phyloP scores from a whole-genome alignment of 768 basidiomycete genomes.

The Termitomyces sp. region DNA sequence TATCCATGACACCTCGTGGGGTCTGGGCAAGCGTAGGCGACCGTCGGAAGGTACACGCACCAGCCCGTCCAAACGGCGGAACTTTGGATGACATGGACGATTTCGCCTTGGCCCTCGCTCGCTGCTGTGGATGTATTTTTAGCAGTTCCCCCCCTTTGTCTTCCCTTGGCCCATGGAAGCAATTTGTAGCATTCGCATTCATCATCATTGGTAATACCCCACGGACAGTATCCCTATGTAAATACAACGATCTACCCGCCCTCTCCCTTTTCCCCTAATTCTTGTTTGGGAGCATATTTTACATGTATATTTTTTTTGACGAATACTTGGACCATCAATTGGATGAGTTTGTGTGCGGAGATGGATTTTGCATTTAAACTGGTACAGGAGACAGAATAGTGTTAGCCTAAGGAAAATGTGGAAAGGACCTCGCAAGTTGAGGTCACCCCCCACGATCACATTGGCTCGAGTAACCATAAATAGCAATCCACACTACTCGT shows the following conservation, averaged over 20 bases:
- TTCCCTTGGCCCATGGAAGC: conserved; percentile 6
- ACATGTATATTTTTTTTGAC: neutral
- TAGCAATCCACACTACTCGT: neutral
- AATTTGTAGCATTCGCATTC: conserved; percentile 14
- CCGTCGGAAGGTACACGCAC: conserved; percentile 16
- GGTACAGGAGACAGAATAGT: neutral
- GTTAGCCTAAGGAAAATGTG: neutral
- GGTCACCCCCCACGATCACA: too few relatives aligned
- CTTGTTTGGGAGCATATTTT: neutral
- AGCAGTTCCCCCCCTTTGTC: neutral
- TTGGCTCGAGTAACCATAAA: too few relatives aligned
- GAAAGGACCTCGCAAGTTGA: neutral
- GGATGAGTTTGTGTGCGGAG: neutral
- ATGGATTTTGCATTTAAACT: neutral
- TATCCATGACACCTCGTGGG: conserved; percentile 16
- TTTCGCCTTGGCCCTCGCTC: neutral
- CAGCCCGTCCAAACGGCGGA: conserved; percentile 16
- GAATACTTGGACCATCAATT: neutral
- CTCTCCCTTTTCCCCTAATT: neutral
- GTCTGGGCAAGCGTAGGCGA: conserved; percentile 19
- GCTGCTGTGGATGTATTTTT: conserved; percentile 11
- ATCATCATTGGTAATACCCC: conserved; percentile 12
- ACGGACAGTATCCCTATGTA: neutral
- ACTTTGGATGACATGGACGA: conserved; percentile 9
- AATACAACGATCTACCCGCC: neutral